Conservation (phyloP, 176 grass and related monocot species). For the Carex myosuroides region DNA sequence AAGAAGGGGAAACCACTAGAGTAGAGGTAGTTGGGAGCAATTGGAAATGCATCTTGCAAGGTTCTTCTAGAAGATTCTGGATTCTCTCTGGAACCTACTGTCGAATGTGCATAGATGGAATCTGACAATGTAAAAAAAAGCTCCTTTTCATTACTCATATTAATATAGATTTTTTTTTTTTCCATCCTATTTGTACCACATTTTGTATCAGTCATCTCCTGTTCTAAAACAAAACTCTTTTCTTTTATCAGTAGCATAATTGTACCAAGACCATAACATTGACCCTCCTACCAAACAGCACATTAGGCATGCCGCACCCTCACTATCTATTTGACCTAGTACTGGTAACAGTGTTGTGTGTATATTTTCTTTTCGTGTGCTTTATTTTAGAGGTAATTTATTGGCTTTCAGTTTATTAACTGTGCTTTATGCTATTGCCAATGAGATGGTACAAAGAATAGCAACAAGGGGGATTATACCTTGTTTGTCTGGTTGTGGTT, state of each 20-base stretch:
- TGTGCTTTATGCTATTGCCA: not conserved
- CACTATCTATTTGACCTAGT: not conserved
- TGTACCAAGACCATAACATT: not conserved
- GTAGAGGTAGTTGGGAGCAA: not conserved
- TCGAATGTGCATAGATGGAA: not conserved
- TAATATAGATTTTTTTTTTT: not conserved
- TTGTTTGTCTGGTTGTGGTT: constrained; percentile 11
- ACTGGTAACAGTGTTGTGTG: not conserved
- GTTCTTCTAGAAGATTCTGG: not conserved
- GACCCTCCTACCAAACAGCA: not conserved
- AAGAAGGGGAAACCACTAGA: constrained; percentile 7
- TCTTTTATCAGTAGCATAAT: not conserved
- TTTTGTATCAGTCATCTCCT: not conserved
- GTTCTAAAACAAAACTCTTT: not conserved
- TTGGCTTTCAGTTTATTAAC: not conserved
- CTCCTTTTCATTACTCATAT: not conserved
- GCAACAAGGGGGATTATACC: constrained; percentile 5
- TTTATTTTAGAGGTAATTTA: not conserved
- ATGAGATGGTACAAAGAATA: not conserved
- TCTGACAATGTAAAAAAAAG: not conserved
- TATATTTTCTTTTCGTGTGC: not conserved
- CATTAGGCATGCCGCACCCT: not conserved
- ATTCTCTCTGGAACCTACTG: not conserved
- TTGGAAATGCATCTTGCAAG: constrained; percentile 6
- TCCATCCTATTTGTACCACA: not conserved